Base-by-base conservation (phyloP, 2,329 filamentous ascomycete species). In the Incumbomyces lentus region DNA sequence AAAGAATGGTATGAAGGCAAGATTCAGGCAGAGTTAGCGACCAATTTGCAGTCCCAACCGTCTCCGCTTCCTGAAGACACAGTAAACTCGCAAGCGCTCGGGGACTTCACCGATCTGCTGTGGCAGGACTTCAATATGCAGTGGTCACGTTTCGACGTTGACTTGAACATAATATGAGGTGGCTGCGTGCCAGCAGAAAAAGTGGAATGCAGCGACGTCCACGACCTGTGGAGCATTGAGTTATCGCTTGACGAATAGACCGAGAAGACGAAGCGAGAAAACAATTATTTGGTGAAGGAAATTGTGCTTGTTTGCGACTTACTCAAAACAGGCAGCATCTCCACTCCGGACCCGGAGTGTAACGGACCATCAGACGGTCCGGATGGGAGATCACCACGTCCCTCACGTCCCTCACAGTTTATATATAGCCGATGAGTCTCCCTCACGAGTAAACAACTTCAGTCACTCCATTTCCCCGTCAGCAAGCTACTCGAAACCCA, bases 1-100 rank as follows among this genome's bases (percentile, higher is more conserved):
- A 47, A 45, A 17, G 42, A 44, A 33, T 54, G 50, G 52, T 54
- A 52, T 37, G 43, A 52, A 16, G 35, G 34, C 31, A 52, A 52
- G 39, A 38, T 54, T 36, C 44, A 46, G 19, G 42, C 46, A 40
- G 52, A 54, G 40, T 18, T 30, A 31, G 33, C 19, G 46, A 13
- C n/a, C 12, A 12, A 35, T 48, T 7, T 14, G 11, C 8, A 14
- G 11, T 31, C 8, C 37, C 16, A 35, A 48, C 16, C 14, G 36
- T 36, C 30, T 29, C 43, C 17, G 6, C 45, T 11, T 32, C 40
- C n/a, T 40, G 39, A 30, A 13, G 40, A 18, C 14, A 31, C n/a
- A 29, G 36, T n/a, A 42, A 45, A 17, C 30, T 17, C n/a, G 44
- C 50, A 22, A 43, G 47, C 17, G 39, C 40, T 18, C 37, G 41